phyloP scores from a whole-genome alignment of 73 alveolate genomes.

The Tetrahymena malaccensis region DNA sequence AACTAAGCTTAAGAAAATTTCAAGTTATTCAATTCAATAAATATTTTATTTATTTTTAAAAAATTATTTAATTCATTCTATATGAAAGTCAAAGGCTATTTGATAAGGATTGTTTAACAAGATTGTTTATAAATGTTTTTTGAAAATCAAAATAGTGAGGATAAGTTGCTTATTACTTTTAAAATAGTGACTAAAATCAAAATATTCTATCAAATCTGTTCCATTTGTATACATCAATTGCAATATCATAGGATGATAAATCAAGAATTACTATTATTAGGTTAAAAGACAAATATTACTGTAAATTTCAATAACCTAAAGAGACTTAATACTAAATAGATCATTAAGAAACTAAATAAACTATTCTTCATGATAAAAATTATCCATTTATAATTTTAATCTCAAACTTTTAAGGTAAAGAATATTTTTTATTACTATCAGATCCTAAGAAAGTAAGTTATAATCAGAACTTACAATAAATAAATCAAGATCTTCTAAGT shows the following conservation, averaged over 20 bases:
- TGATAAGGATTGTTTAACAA: neutral
- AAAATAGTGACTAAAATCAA: neutral
- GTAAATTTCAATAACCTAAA: neutral
- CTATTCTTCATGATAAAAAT: neutral
- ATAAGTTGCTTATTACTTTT: neutral
- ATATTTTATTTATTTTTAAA: no score
- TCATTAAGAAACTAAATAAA: neutral
- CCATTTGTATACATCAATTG: neutral
- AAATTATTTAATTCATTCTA: neutral
- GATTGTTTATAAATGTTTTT: neutral
- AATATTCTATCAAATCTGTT: neutral
- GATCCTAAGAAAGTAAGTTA: neutral
- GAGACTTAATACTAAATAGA: neutral
- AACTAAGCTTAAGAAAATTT: no score
- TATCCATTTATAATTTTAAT: neutral
- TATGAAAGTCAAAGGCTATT: neutral
- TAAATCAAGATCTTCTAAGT: neutral
- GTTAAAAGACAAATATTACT: neutral
- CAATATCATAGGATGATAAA: neutral
- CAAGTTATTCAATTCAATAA: no score
- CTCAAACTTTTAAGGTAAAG: neutral
- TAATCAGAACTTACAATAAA: neutral
- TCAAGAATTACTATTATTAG: neutral
- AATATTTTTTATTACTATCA: neutral
- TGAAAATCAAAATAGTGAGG: neutral